Base-by-base conservation (phyloP, 179 eudicot genomes). In the Spinacia oleracea region DNA sequence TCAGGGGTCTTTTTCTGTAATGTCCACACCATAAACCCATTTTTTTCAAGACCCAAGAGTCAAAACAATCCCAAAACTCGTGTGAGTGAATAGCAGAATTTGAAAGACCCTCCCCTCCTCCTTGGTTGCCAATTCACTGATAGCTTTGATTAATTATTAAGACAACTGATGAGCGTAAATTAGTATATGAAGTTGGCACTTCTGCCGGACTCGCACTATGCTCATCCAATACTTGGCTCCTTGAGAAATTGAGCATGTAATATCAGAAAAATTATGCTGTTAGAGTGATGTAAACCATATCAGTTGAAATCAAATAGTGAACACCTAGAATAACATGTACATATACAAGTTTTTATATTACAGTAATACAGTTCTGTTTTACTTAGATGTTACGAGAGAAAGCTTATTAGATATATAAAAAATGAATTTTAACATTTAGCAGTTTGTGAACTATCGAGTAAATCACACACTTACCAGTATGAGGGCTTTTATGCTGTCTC, bases 401-500 rank as follows among this genome's bases (percentile, higher is more conserved):
- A 11, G 9, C 27, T 0, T 7, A 40, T 9, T 7, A 69, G 21
- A 69, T 1, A n/a, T 3, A 16, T n/a, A n/a, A n/a, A 67, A 7
- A 21, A 67, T 35, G 23, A 68, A 43, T 10, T 9, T 69, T 21
- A 4, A 32, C 51, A 68, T 3, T 23, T 69, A 42, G 34, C 20
- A 69, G 34, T 6, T 38, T 23, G 10, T 21, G 31, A 25, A 12
- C 3, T 11, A 23, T 71, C 1, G 6, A 27, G 34, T 38, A 8
- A 59, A 50, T 55, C 16, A 76, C 11, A 76, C 11, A 31, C 75
- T 68, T 76, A 83, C 88, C 80, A 77, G 67, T 68, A 83, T 78
- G n/a, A 80, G 42, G 40, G 78, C 88, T 67, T 85, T 83, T 65
- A 85, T 78, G 35, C 76, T 46, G 25, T 83, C 85, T 69, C 79